Evolutionary conservation across 2,329 filamentous ascomycete species (phyloP), one percentile per base, ranked within the genome.

Genomic region (Fusarium miscanthi): DNA sequence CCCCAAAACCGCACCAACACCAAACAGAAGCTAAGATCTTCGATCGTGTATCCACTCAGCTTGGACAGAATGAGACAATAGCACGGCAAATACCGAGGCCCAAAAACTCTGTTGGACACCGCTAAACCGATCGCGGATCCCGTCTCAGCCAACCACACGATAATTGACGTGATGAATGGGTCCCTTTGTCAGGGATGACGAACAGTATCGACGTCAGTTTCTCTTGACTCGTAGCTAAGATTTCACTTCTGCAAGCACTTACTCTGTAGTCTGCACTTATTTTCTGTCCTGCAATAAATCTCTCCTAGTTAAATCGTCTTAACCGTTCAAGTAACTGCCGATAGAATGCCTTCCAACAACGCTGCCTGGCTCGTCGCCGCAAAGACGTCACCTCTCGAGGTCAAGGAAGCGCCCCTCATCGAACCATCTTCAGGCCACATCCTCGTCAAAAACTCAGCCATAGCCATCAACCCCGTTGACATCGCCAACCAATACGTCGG

Each of bases 391-490:
- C 66, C 70, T 21, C 40, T 73, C 16, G 45, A 73, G 4, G 52
- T 73, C 48, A 73, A 71, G 31, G 42, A 60, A n/a, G 70, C 70
- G 3, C 66, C 70, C 21, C 53, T 71, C 33, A 53, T 37, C 7
- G 48, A 67, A 31, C 66, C 59, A 23, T 27, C 40, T 1, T 19
- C 41, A 13, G 56, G 52, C 14, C 53, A 73, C 14, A 71, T 81
- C 40, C 70, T 81, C 48, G 63, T 81, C 62, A 77, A 72, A 49
- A 78, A 77, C 40, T 66, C 76, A 12, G 79, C 78, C 23, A 72
- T 79, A 10, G 80, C 79, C n/a, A 78, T 81, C 40, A 81, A 81
- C 45, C 79, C 78, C 3, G 71, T 78, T 17, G 78, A 81, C 23
- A 51, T 70, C 33, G 60, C 66, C 40, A 75, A 78, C 17, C 77